Conservation (phyloP, 2,329 filamentous ascomycete genomes). For the Macrophomina tecta region DNA sequence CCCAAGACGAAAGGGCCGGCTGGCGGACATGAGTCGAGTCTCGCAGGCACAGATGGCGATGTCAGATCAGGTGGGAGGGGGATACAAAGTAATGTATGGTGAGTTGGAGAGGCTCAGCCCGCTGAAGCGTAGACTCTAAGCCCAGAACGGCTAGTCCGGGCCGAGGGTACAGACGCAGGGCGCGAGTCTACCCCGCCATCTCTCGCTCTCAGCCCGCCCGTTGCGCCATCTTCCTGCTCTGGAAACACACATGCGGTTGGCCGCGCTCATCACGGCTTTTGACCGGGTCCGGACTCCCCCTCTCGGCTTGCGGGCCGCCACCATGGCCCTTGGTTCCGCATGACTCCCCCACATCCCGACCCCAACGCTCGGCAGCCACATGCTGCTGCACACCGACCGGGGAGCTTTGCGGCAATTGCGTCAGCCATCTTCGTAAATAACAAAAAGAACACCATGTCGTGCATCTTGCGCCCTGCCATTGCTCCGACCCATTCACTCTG, state of each 20-base stretch:
- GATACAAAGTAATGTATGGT: too few species aligned
- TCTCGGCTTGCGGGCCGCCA: constrained; percentile 18
- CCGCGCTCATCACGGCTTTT: neutral
- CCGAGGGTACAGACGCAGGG: too few species aligned
- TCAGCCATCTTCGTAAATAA: constrained; percentile 7
- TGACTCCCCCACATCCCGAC: constrained; percentile 21
- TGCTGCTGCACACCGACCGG: neutral
- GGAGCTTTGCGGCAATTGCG: constrained; percentile 18
- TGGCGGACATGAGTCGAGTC: too few species aligned
- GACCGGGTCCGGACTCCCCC: constrained; percentile 7
- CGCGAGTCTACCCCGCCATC: neutral
- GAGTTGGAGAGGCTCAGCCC: too few species aligned
- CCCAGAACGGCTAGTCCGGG: neutral
- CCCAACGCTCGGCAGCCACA: constrained; percentile 9
- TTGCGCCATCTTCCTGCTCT: neutral
- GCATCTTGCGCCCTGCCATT: neutral
- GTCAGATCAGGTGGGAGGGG: too few species aligned
- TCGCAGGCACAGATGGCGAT: too few species aligned
- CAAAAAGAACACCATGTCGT: neutral
- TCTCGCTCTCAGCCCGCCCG: neutral
- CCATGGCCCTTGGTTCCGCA: constrained; percentile 2
- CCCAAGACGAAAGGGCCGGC: too few species aligned
- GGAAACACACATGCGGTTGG: neutral
- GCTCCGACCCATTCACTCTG: neutral
- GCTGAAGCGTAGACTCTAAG: neutral